Conservation (phyloP, 73 alveolate genomes). For the Tetrahymena borealis region DNA sequence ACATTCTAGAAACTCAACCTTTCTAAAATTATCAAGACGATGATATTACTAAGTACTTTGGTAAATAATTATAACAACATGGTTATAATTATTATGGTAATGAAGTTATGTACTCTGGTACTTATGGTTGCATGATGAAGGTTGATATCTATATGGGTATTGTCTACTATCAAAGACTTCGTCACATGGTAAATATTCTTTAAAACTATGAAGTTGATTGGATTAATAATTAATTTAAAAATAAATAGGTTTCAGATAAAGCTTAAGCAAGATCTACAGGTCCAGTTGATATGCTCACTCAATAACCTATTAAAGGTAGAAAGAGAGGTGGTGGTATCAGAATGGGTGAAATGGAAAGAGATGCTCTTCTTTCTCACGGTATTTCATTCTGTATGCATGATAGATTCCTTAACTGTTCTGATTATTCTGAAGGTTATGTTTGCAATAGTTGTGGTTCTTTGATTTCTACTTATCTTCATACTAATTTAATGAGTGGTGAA, state of each 20-base stretch:
- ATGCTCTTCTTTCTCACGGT: slow-evolving; percentile 98
- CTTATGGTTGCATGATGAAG: slow-evolving; percentile 89
- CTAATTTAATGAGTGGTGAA: slow-evolving; percentile 9
- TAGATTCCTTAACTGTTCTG: slow-evolving; percentile 94
- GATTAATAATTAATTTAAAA: background rate
- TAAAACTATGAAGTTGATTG: background rate
- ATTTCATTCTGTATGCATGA: slow-evolving; percentile 94
- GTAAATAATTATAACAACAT: slow-evolving; percentile 75
- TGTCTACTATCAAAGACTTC: slow-evolving; percentile 96
- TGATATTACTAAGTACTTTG: slow-evolving; percentile 88
- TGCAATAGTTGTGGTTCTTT: slow-evolving; percentile 90
- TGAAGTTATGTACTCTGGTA: slow-evolving; percentile 97
- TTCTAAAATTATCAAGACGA: slow-evolving; percentile 60
- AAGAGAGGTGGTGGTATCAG: slow-evolving; percentile 98
- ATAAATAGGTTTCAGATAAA: slow-evolving; percentile 73
- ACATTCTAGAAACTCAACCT: slow-evolving; percentile 27
- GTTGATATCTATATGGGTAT: slow-evolving; percentile 98
- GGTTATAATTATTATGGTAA: slow-evolving; percentile 98
- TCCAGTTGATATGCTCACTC: slow-evolving; percentile 92
- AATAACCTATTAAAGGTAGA: slow-evolving; percentile 98
- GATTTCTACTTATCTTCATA: slow-evolving; percentile 39
- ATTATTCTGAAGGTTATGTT: slow-evolving; percentile 93
- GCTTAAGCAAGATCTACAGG: slow-evolving; percentile 96
- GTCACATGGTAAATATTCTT: slow-evolving; percentile 86
- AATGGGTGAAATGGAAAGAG: slow-evolving; percentile 99